Conservation (phyloP, 2,329 filamentous ascomycete species). For the Thelonectria blattea region DNA sequence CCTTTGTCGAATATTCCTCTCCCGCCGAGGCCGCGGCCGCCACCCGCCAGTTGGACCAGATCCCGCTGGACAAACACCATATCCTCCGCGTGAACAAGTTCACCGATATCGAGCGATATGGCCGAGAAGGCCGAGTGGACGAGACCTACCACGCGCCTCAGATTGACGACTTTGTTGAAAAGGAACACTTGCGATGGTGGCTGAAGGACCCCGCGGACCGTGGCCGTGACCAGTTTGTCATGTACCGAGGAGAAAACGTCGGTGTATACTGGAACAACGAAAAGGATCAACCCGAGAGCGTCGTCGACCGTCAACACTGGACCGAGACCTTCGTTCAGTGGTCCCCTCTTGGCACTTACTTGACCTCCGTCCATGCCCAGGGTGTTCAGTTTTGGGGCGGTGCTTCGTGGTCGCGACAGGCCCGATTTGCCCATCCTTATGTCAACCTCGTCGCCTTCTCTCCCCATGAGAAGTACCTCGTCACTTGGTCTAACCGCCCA, state of each 20-base stretch:
- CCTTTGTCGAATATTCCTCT: constrained; percentile 95
- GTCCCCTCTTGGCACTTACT: constrained; percentile 92
- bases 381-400: constrained; percentile 98
- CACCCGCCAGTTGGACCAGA: constrained; percentile 84
- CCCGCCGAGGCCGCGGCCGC: constrained; percentile 88
- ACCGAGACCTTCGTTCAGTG: constrained; percentile 98
- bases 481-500: constrained; percentile 94
- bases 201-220: constrained; percentile 79
- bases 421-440: constrained; percentile 91
- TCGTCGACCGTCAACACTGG: constrained; percentile 95
- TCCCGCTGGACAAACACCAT: constrained; percentile 95
- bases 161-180: constrained; percentile 85
- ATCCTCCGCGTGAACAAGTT: constrained; percentile 96
- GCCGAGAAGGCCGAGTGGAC: constrained; percentile 89
- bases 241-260: constrained; percentile 90
- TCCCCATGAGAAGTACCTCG: constrained; percentile 88
- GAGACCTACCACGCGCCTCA: constrained; percentile 86
- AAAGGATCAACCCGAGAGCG: constrained; percentile 83
- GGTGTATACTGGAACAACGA: constrained; percentile 99
- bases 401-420: constrained; percentile 84
- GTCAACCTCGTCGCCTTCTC: constrained; percentile 98
- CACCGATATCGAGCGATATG: constrained; percentile 96
- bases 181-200: constrained; percentile 95
- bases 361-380: constrained; percentile 93
- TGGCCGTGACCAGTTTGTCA: constrained; percentile 92